Percentiles rank a stretch among this genome's conserved stretches.
Evolutionary conservation across 2,329 filamentous ascomycete genomes (phyloP).

Genomic region (Pestalotiopsis sp.): DNA sequence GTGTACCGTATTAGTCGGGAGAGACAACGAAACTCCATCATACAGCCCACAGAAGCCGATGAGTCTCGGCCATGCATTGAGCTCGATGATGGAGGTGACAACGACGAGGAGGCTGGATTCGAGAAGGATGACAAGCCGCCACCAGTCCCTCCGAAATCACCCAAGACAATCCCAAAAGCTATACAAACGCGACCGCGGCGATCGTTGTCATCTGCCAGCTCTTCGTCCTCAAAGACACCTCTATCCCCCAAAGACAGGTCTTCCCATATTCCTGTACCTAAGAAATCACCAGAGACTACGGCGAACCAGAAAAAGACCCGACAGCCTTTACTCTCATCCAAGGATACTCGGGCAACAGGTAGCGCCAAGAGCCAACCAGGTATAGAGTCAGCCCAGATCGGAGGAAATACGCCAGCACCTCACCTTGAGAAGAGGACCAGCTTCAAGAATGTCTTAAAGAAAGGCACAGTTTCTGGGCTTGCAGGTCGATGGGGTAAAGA

Average conservation of each 20-base stretch:
- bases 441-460: conserved; percentile 55
- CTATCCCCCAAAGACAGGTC: conserved; percentile 24
- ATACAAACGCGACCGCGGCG: conserved; percentile 11
- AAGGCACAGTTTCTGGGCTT: conserved; percentile 48
- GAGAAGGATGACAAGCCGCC: conserved; percentile 18
- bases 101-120: neutral
- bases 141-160: conserved; percentile 28
- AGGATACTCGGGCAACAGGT: conserved; percentile 23
- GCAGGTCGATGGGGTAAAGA: conserved; percentile 55
- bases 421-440: conserved; percentile 46
- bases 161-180: conserved; percentile 15
- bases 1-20: conserved; percentile 63
- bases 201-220: conserved; percentile 21
- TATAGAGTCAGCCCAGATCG: conserved; percentile 20
- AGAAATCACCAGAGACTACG: conserved; percentile 33
- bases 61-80: conserved; percentile 26
- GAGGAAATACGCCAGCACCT: conserved; percentile 12
- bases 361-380: conserved; percentile 15
- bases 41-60: conserved; percentile 30
- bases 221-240: conserved; percentile 12
- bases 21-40: conserved; percentile 46
- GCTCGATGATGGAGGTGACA: conserved; percentile 26
- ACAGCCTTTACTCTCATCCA: conserved; percentile 34
- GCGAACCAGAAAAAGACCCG: conserved; percentile 53
- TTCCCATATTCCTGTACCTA: conserved; percentile 25